Percentiles rank a stretch among this genome's conserved stretches.
Evolutionary conservation across 495 filamentous ascomycete genomes (phyloP).

Genomic region (Staphylotrichum longicolle): DNA sequence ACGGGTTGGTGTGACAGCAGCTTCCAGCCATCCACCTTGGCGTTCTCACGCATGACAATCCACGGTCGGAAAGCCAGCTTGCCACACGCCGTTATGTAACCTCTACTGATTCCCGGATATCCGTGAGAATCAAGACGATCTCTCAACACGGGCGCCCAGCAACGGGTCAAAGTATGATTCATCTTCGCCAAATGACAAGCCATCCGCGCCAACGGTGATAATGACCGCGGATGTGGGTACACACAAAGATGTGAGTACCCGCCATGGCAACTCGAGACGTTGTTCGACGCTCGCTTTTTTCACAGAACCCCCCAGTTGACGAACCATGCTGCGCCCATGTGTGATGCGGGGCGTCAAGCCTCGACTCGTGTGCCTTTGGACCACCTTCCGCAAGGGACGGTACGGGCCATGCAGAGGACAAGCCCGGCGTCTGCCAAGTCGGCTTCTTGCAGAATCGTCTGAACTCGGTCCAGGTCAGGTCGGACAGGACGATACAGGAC

Average conservation of each 20-base stretch:
- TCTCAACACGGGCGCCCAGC: conserved; percentile 51
- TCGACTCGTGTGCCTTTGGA: neutral
- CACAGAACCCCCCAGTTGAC: neutral
- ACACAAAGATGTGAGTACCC: conserved; percentile 31
- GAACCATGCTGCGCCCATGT: neutral
- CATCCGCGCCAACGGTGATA: conserved; percentile 39
- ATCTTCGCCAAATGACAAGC: conserved; percentile 46
- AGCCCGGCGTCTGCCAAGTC: conserved; percentile 22
- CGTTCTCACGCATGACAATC: neutral
- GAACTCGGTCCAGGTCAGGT: neutral
- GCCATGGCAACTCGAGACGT: conserved; percentile 20
- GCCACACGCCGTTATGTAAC: conserved; percentile 37
- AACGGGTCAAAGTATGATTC: conserved; percentile 38
- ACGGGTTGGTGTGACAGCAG: neutral
- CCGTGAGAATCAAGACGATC: conserved; percentile 46
- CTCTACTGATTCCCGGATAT: conserved; percentile 52
- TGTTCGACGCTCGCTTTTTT: neutral
- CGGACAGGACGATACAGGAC: neutral
- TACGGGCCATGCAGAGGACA: conserved; percentile 8
- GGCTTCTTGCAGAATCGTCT: conserved; percentile 21
- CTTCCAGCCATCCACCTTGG: neutral
- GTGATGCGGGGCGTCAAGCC: conserved; percentile 6
- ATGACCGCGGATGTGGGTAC: conserved; percentile 39
- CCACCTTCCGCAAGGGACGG: conserved; percentile 4
- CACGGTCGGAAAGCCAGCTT: neutral